Base-by-base conservation (phyloP, 306 rosid species). In the Cyclanthera cordifolia region DNA sequence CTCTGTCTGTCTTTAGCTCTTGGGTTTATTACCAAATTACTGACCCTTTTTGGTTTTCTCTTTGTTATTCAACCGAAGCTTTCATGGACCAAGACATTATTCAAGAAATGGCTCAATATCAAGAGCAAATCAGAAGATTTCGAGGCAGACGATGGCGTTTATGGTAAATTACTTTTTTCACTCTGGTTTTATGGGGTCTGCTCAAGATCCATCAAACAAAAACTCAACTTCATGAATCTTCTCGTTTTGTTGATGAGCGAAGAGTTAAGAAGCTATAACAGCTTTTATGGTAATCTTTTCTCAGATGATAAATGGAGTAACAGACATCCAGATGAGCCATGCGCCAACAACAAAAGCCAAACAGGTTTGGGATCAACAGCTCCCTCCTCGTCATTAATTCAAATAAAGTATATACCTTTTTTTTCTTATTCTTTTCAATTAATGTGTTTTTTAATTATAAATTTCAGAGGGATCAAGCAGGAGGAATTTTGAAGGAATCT, bases 361-460 rank as follows among this genome's bases (percentile, higher is more conserved):
- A 69, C 60, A 32, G 73, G 73, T 69, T 19, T 10, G 51, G 39
- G 17, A 69, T 49, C 58, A 69, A n/a, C 16, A 11, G 7, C 46
- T 58, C 34, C 21, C 25, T 74, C 41, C 25, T 74, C 79, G 46
- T 79, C 75, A 79, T 75, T 72, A 51, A 39, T 73, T 77, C 71
- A 64, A 66, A 37, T 68, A 11, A 43, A 43, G 48, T 13, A 46
- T 13, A 46, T 45, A 54, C 49, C 39, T 13, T 52, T 64, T 37
- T 43, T 43, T 34, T 34, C 41, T 34, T 34, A 34, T 34, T 43
- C 15, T 43, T 12, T 39, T 47, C 1, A 21, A 59, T 53, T 68
- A 73, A 58, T 69, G 23, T n/a, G 49, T 17, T 17, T 24, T 47
- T 50, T 16, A 43, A 6, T 10, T 25, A 8, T 5, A 69, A 51